Evolutionary conservation across 2,329 filamentous ascomycete species (phyloP).

Genomic region (Capronia epimyces): DNA sequence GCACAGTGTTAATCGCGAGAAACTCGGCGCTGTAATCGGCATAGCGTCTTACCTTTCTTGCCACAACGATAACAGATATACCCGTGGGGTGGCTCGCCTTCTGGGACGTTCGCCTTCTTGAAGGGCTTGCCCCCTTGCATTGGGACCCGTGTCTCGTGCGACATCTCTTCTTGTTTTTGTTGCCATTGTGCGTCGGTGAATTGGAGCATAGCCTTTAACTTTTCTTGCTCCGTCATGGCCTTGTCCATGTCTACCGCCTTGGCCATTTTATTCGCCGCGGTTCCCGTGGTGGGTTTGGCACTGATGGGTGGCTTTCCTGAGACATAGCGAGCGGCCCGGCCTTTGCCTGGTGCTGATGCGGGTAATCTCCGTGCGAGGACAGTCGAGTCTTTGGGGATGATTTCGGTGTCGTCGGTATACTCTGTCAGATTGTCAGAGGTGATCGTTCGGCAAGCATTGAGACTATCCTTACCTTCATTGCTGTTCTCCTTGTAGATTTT

Average conservation of each 20-base stretch:
- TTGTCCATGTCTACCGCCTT: slow-evolving; percentile 58
- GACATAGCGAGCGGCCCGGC: slow-evolving; percentile 88
- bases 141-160: slow-evolving; percentile 50
- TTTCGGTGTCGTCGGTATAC: slow-evolving; percentile 96
- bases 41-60: slow-evolving; percentile 61
- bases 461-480: slow-evolving; percentile 65
- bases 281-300: slow-evolving; percentile 58
- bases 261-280: slow-evolving; percentile 35
- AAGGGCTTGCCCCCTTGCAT: slow-evolving; percentile 36
- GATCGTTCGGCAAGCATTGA: slow-evolving; percentile 13
- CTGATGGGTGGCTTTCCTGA: slow-evolving; percentile 90
- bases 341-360: slow-evolving; percentile 76
- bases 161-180: slow-evolving; percentile 87
- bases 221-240: slow-evolving; percentile 87
- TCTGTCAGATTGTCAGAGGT: slow-evolving; percentile 50
- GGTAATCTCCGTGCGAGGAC: slow-evolving; percentile 85
- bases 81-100: slow-evolving; percentile 85
- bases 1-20: slow-evolving; percentile 30
- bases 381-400: slow-evolving; percentile 89
- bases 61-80: slow-evolving; percentile 96
- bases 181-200: slow-evolving; percentile 88
- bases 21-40: background rate
- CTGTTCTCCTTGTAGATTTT: slow-evolving; percentile 90
- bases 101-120: slow-evolving; percentile 64
- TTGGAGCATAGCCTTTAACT: slow-evolving; percentile 85